Evolutionary conservation across 1,284 basidiomycete species (phyloP), one percentile per base, ranked within the genome.

Genomic region (Tilletia horrida): DNA sequence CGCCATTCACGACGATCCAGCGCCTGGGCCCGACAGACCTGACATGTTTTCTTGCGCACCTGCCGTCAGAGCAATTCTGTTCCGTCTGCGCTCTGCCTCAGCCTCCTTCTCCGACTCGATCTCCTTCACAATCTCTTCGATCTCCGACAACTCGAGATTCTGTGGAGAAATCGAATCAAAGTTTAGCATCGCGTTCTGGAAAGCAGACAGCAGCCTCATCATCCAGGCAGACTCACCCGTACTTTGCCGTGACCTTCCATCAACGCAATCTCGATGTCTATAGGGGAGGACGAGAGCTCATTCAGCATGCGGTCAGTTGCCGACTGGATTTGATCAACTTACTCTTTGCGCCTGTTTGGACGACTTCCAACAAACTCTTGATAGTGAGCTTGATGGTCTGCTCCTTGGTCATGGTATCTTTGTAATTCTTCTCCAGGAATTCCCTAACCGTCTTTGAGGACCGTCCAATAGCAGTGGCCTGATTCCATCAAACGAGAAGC

Each of bases 381-480:
- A 98, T 88, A 0, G 96, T 92, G 47, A 98, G 85, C 83, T 97
- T 97, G 84, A 98, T 91, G 62, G 91, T 88, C 69, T 94, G 92
- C 47, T 93, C 93, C 69, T 91, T 87, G 14, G 87, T 86, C 84
- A 97, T 86, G 73, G 91, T 91, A 72, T 97, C 93, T 75, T 90
- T 92, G 84, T 96, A 92, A 80, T 97, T 97, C 87, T 98, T 98
- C 84, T 98, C 96, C 68, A 99, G 83, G 84, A 98, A 99, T 82
- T 99, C 96, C 66, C 95, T 89, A 13, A 99, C 96, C 3, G 96
- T 98, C 85, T 98, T 98, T 16, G 92, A 93, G 14, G 93, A 96
- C 64, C 96, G 89, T 27, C 96, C 96, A 77, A 99, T 97, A 6
- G 96, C 92, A 81, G 93, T 96, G 21, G 96, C 96, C 92, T 95